Evolutionary conservation across 2,329 filamentous ascomycete species (phyloP).

Genomic region (Scytalidium sp.): DNA sequence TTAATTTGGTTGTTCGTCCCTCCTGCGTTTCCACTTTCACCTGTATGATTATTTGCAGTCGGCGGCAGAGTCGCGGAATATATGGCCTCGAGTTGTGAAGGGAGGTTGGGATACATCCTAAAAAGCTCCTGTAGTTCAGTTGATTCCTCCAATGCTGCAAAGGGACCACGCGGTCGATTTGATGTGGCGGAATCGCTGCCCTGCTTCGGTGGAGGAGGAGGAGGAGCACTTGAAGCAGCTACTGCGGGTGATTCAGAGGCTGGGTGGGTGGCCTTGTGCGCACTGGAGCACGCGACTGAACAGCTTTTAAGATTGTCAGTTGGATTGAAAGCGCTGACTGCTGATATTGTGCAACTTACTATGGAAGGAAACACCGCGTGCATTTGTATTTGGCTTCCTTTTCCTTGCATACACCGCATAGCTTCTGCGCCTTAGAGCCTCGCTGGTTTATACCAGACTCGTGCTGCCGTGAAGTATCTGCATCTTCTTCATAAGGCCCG

Average conservation of each 20-base stretch:
- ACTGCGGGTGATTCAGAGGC: conserved; percentile 10
- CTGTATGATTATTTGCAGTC: conserved; percentile 1
- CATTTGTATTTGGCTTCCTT: conserved; percentile 61
- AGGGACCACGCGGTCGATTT: conserved; percentile 38
- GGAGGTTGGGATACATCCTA: conserved; percentile 48
- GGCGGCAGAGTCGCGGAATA: conserved; percentile 48
- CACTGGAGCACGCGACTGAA: conserved; percentile 54
- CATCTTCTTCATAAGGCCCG: background rate
- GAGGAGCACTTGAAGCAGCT: conserved; percentile 4
- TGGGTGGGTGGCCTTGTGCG: conserved; percentile 39
- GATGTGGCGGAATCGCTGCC: conserved; percentile 16
- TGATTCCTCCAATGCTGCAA: conserved; percentile 48
- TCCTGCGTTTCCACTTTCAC: background rate
- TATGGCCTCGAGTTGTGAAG: conserved; percentile 44
- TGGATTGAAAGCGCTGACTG: conserved; percentile 4
- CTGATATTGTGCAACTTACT: conserved; percentile 41
- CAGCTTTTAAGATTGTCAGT: conserved; percentile 42
- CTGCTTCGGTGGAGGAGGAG: conserved; percentile 9
- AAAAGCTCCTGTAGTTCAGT: conserved; percentile 50
- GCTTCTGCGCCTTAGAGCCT: conserved; percentile 23
- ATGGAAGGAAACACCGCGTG: conserved; percentile 53
- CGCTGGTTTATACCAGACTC: background rate
- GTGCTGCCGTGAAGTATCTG: conserved; percentile 3
- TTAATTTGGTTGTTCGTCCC: conserved; percentile 8
- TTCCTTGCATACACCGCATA: conserved; percentile 53